phyloP scores from a whole-genome alignment of 1,284 basidiomycete species.

The Microbotryum violaceum region DNA sequence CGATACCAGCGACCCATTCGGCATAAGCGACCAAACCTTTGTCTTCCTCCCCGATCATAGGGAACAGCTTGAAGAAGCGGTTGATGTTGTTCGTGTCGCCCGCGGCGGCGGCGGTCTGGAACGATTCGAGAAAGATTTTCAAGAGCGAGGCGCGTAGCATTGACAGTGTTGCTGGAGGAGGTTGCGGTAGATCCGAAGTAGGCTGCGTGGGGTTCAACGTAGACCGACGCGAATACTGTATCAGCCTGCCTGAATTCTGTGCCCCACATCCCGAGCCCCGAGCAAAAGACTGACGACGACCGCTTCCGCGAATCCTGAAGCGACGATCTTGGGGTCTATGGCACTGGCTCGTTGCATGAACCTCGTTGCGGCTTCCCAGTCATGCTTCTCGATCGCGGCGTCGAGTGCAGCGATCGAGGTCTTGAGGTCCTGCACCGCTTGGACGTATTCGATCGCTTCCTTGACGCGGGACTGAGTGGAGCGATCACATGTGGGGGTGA shows the following conservation, averaged over 20 bases:
- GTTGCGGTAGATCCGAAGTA: conserved; percentile 73
- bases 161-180: conserved; percentile 74
- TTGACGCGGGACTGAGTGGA: conserved; percentile 31
- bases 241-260: background rate
- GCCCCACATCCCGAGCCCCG: background rate
- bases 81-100: conserved; percentile 75
- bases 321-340: conserved; percentile 65
- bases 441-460: conserved; percentile 37
- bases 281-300: conserved; percentile 59
- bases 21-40: conserved; percentile 93
- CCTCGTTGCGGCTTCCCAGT: conserved; percentile 91
- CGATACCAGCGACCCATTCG: conserved; percentile 82
- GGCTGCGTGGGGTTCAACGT: conserved; percentile 52
- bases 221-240: background rate
- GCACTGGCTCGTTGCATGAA: conserved; percentile 85
- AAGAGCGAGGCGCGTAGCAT: conserved; percentile 68
- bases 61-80: conserved; percentile 94
- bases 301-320: conserved; percentile 74
- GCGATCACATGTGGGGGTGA: conserved; percentile 46
- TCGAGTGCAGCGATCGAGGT: conserved; percentile 70
- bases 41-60: conserved; percentile 68
- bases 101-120: conserved; percentile 65
- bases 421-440: conserved; percentile 43
- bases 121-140: conserved; percentile 66
- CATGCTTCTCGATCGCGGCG: conserved; percentile 67